Conservation (phyloP, 352 stramenopile species). For the Plasmopara muralis region DNA sequence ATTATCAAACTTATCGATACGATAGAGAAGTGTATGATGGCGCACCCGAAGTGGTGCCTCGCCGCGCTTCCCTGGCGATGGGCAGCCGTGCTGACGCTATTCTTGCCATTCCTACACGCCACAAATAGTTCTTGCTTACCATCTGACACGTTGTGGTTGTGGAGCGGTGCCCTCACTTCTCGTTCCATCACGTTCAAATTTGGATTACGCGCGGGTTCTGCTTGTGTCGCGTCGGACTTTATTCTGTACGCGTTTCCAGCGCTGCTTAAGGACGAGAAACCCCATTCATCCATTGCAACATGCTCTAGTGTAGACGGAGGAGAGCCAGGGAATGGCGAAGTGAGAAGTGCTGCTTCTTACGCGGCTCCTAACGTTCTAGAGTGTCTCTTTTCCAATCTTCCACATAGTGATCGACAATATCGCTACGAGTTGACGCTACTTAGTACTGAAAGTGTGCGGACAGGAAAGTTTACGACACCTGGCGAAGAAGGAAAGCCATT, state of each 20-base stretch:
- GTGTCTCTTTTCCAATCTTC: conserved; percentile 43
- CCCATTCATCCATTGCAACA: conserved; percentile 38
- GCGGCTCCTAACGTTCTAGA: conserved; percentile 31
- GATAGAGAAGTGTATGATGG: not conserved
- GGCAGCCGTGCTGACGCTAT: conserved; percentile 6
- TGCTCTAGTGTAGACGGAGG: conserved; percentile 28
- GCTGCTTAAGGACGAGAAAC: conserved; percentile 33
- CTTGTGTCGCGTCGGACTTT: conserved; percentile 43
- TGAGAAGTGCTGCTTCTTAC: conserved; percentile 22
- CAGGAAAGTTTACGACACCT: conserved; percentile 48
- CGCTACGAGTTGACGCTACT: conserved; percentile 51
- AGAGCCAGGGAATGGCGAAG: conserved; percentile 20
- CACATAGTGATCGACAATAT: conserved; percentile 46
- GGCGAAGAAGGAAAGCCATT: conserved; percentile 34
- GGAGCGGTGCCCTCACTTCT: conserved; percentile 60
- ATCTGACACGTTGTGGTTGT: conserved; percentile 60
- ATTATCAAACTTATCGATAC: too few relatives aligned
- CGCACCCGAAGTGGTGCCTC: not conserved
- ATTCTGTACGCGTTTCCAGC: conserved; percentile 52
- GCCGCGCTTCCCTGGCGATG: not conserved
- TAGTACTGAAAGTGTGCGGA: conserved; percentile 22
- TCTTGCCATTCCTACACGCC: conserved; percentile 6
- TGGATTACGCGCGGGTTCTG: conserved; percentile 47
- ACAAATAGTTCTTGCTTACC: conserved; percentile 3
- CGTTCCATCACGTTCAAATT: conserved; percentile 67